phyloP scores from a whole-genome alignment of 1,139 yeast species.

The Suhomyces wounanorum region DNA sequence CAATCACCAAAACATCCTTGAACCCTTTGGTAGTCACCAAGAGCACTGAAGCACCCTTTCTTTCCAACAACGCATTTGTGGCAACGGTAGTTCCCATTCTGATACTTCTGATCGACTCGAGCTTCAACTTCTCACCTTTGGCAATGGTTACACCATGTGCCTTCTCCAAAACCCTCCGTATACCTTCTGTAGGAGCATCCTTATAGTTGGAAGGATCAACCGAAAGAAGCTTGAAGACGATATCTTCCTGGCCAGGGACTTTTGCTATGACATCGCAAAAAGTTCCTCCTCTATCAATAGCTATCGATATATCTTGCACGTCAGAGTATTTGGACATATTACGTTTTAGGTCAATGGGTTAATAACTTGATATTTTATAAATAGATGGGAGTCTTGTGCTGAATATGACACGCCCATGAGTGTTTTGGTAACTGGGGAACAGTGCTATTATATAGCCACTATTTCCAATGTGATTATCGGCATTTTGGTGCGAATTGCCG shows the following conservation, averaged over 20 bases:
- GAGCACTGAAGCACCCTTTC: slow-evolving; percentile 55
- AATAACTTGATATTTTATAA: no score
- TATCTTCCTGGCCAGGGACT: slow-evolving; percentile 40
- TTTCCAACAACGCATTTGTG: slow-evolving; percentile 26
- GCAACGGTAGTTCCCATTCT: slow-evolving; percentile 29
- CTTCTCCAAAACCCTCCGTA: slow-evolving; percentile 70
- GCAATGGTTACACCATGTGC: slow-evolving; percentile 55
- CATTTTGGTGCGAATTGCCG: slow-evolving; percentile 1
- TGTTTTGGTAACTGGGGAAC: background rate
- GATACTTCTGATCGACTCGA: slow-evolving; percentile 21
- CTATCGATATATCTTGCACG: slow-evolving; percentile 19
- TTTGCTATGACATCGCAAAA: slow-evolving; percentile 79
- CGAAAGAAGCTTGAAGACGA: slow-evolving; percentile 66
- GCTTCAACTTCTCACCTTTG: slow-evolving; percentile 28
- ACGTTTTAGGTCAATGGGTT: no score
- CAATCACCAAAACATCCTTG: slow-evolving; percentile 47
- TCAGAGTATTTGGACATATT: slow-evolving; percentile 5
- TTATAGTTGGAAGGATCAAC: slow-evolving; percentile 84
- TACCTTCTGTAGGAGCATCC: slow-evolving; percentile 93
- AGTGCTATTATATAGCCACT: background rate
- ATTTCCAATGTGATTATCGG: background rate
- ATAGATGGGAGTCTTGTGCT: background rate
- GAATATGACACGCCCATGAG: background rate
- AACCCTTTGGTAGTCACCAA: slow-evolving; percentile 55
- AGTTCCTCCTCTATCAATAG: slow-evolving; percentile 74